Evolutionary conservation across 495 filamentous ascomycete species (phyloP).

Genomic region (Xylaria bambusicola): DNA sequence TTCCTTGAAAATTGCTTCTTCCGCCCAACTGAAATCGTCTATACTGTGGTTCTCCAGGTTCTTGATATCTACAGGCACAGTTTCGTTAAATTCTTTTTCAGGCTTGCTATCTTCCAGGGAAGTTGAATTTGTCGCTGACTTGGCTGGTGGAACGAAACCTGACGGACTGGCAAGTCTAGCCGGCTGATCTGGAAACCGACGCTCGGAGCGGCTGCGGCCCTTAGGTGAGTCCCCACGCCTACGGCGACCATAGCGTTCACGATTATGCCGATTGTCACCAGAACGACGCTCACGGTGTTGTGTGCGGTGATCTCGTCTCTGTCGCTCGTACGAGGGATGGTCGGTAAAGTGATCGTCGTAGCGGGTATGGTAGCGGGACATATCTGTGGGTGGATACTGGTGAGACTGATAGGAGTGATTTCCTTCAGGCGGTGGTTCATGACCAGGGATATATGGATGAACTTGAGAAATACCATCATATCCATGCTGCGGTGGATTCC

Average conservation of each 20-base stretch:
- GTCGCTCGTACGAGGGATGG: conserved; percentile 20
- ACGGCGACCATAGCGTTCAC: conserved; percentile 26
- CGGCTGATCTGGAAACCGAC: conserved; percentile 8
- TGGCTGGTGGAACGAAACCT: background rate
- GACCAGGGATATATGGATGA: conserved; percentile 10
- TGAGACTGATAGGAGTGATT: conserved; percentile 17
- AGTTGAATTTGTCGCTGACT: background rate
- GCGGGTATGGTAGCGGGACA: conserved; percentile 17
- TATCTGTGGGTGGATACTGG: conserved; percentile 21
- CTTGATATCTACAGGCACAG: background rate
- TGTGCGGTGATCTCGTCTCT: conserved; percentile 5
- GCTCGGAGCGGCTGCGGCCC: conserved; percentile 13
- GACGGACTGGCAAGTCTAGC: conserved; percentile 3
- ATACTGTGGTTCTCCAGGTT: background rate
- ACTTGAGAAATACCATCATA: conserved; percentile 2
- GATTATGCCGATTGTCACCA: conserved; percentile 12
- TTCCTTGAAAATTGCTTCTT: conserved; percentile 42
- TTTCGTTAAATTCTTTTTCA: background rate
- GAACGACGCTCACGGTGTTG: conserved; percentile 7
- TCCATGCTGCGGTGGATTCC: conserved; percentile 8
- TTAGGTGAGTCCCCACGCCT: conserved; percentile 16
- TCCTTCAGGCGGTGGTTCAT: conserved; percentile 24
- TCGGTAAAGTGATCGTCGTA: conserved; percentile 24
- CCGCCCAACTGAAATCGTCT: conserved; percentile 42
- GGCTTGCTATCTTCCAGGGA: background rate